These are phyloP conservation scores for Cladosporium sp. DNA, from an alignment of 2,329 filamentous ascomycete species.

Conservation along the genomic window DNA sequence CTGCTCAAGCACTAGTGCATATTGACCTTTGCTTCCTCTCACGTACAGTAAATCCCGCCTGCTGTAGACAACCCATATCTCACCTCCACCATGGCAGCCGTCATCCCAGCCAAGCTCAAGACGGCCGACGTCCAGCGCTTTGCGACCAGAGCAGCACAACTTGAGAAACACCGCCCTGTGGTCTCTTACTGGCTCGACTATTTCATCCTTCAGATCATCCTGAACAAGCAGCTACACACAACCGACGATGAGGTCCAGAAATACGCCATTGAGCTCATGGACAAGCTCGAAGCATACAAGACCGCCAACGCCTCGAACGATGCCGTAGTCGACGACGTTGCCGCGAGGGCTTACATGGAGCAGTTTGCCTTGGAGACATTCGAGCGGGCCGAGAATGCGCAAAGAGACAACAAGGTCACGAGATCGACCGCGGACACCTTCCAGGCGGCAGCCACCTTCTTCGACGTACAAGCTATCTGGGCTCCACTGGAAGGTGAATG, in stretches of 20 bases:
- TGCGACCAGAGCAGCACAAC: constrained; percentile 77
- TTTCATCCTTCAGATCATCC: constrained; percentile 89
- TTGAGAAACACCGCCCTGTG: constrained; percentile 81
- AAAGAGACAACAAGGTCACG: constrained; percentile 64
- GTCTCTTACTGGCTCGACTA: constrained; percentile 93
- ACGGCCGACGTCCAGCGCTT: constrained; percentile 81
- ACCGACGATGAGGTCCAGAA: constrained; percentile 73
- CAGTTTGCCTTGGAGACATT: constrained; percentile 92
- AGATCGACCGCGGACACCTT: constrained; percentile 94
- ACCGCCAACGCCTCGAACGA: constrained; percentile 73
- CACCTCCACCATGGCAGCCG: constrained; percentile 64
- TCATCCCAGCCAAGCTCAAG: constrained; percentile 71
- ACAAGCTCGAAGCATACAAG: constrained; percentile 84
- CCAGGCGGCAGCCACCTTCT: constrained; percentile 86
- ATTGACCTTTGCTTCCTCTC: neutral
- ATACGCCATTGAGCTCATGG: constrained; percentile 84
- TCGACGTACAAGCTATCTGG: constrained; percentile 87
- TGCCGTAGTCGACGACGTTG: constrained; percentile 79
- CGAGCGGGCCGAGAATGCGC: constrained; percentile 75
- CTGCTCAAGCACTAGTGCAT: neutral
- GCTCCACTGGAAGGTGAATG: constrained; percentile 71
- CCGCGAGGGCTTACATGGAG: constrained; percentile 88
- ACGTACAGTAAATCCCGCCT: neutral
- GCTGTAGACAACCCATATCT: neutral
- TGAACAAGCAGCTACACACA: constrained; percentile 76